Evolutionary conservation across 1,139 yeast species (phyloP), one percentile per base, ranked within the genome.

Genomic region (Scheffersomyces insectosa): DNA sequence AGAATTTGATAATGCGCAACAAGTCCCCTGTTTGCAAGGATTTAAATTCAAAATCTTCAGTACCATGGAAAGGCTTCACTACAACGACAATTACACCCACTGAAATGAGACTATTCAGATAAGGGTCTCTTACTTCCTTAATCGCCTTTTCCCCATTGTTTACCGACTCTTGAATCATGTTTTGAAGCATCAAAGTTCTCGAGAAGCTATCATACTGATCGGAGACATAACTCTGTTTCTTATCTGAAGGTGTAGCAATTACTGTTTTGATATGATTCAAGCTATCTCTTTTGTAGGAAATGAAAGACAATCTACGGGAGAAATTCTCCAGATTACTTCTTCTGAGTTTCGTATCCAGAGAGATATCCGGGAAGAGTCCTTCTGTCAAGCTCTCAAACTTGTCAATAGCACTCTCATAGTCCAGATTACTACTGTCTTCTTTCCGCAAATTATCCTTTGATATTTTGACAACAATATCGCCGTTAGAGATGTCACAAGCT

Each of bases 71-170:
- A 7, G 68, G 66, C 36, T 62, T 59, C 4, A 69, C 62, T 3
- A 67, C 72, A n/a, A 68, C 72, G 3, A 69, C 75, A 11, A 67
- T 57, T 1, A 62, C 65, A 1, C 77, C 77, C 6, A 68, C 52
- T 1, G 49, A 36, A 10, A 71, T 66, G 12, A 40, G 38, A 13
- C 51, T 55, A 4, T 56, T 51, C 59, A 66, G 68, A 38, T 54
- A 66, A 3, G 66, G 68, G 42, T 71, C 76, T 13, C 52, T 42
- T 0, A 68, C 68, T 33, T 54, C 51, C 32, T 54, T 55, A 28
- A 67, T 63, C 1, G 54, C 46, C 11, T 29, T 30, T 11, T 46
- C 48, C 15, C 39, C 37, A 12, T 38, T 41, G 30, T 50, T 48
- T n/a, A 51, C 39, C 11, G 56, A 50, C n/a, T 45, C 39, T 31